A percentile compares a stretch with the other conserved stretches of the same genome.
phyloP scores from a whole-genome alignment of 148 eudicot species.

The Silene uniflora region DNA sequence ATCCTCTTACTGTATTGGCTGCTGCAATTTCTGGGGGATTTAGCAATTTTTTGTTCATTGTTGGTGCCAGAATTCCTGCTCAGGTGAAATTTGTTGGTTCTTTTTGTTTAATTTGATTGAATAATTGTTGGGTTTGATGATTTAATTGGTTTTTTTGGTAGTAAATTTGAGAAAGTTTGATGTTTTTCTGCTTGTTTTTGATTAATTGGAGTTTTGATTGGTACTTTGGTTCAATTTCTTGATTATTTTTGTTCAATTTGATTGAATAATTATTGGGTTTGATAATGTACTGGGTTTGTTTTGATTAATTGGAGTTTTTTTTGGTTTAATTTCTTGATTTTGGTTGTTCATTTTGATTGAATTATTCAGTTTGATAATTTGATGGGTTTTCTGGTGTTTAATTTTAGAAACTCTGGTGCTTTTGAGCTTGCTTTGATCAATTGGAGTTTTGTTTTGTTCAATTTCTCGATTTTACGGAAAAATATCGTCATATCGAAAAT shows the following conservation, averaged over 20 bases:
- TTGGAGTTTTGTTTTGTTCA: no score
- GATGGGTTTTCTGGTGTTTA: not conserved
- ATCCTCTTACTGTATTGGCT: slow-evolving; percentile 59
- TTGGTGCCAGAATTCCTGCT: slow-evolving; percentile 84
- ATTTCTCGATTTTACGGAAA: no score
- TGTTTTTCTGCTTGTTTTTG: not conserved
- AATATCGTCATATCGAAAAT: no score
- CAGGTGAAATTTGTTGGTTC: slow-evolving; percentile 42
- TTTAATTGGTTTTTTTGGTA: not conserved
- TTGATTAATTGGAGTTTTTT: not conserved
- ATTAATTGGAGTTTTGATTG: not conserved
- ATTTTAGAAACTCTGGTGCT: slow-evolving; percentile 11
- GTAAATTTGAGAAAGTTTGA: not conserved
- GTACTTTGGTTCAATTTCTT: no score
- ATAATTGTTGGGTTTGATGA: not conserved
- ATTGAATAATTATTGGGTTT: not conserved
- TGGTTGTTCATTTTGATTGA: not conserved
- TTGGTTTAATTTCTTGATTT: no score
- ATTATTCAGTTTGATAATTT: not conserved
- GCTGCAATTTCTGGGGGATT: slow-evolving; percentile 68
- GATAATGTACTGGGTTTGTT: not conserved
- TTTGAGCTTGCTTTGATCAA: not conserved
- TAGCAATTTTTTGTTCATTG: slow-evolving; percentile 44
- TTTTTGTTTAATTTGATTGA: not conserved
- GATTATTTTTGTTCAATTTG: not conserved